These are phyloP conservation scores for Ulota crispa DNA, from an alignment of 225 moss, liverwort and hornwort species.

Conservation along the genomic window DNA sequence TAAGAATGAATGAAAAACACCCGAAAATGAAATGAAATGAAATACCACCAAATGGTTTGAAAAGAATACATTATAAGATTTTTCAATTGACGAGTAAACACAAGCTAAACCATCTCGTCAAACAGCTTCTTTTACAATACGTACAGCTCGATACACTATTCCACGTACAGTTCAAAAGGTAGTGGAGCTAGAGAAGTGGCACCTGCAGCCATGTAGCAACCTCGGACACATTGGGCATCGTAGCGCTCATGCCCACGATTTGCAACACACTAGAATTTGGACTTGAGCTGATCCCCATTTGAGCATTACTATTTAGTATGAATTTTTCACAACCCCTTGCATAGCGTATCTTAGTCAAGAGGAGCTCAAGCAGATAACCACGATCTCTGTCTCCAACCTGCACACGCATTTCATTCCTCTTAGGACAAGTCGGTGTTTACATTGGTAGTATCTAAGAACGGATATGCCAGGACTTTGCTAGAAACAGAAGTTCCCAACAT, in stretches of 20 bases:
- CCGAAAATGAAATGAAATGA: neutral
- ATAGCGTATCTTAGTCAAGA: constrained; percentile 93
- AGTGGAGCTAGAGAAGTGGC: neutral
- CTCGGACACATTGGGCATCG: constrained; percentile 85
- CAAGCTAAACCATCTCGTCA: neutral
- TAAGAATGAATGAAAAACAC: neutral
- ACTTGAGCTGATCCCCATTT: constrained; percentile 40
- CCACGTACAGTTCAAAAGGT: neutral
- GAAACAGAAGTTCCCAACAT: neutral
- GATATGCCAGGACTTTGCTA: neutral
- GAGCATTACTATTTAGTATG: constrained; percentile 23
- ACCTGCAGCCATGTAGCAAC: constrained; percentile 96
- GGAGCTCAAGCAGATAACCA: constrained; percentile 92
- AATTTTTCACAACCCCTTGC: constrained; percentile 68
- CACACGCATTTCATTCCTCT: constrained; percentile 29
- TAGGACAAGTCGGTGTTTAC: constrained; percentile 4
- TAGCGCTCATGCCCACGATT: constrained; percentile 97
- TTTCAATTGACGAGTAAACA: neutral
- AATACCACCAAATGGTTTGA: neutral
- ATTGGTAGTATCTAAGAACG: constrained; percentile 4
- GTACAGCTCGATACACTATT: neutral
- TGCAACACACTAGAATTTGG: constrained; percentile 62
- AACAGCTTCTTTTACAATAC: neutral
- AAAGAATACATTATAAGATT: neutral
- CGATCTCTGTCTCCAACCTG: constrained; percentile 98